Evolutionary conservation across 139 green algal genomes (phyloP), one percentile per base, ranked within the genome.

Genomic region (Chlamydomonas incerta): DNA sequence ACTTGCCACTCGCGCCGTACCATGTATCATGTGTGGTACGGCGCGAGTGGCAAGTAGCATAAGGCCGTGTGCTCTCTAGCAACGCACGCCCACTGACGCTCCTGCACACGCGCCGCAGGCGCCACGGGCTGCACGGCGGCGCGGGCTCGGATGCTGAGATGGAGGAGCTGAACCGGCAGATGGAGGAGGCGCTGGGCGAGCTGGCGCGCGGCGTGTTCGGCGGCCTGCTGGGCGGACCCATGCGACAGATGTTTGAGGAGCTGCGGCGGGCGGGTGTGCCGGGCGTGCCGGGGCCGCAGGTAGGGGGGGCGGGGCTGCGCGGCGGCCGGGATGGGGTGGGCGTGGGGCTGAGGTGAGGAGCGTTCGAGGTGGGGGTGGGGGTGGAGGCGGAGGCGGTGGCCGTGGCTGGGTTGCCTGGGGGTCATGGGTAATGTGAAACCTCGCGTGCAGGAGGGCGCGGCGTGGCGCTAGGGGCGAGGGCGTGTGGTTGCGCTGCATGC

Each of bases 101-200:
- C n/a, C n/a, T n/a, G n/a, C n/a, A n/a, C n/a, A n/a, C n/a, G n/a
- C n/a, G n/a, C n/a, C n/a, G n/a, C 79, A 85, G 79, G 79, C 79
- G 79, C n/a, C 79, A 85, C 67, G 79, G 79, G 21, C 50, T 85
- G 47, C 66, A 75, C 47, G 79, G 79, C 21, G 66, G 79, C 28
- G 9, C 63, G 11, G 29, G 14, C 29, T 41, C n/a, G 1, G 29
- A 35, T 2, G 41, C n/a, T 6, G 62, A 73, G 35, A 18, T 33
- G 37, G 77, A 74, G 21, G 29, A 55, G 8, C 31, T 34, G 5
- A 4, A 29, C 1, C 79, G 66, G 18, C 73, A 57, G 60, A 68
- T 81, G 74, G 82, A 81, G n/a, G 46, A 26, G 24, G 9, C 65
- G 62, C 66, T 87, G 10, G 23, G 75, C 20, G 37, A 67, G 58